Percentiles rank a stretch among this genome's conserved stretches.
Evolutionary conservation across 768 basidiomycete genomes (phyloP).

Genomic region (Leccinum sublutescens): DNA sequence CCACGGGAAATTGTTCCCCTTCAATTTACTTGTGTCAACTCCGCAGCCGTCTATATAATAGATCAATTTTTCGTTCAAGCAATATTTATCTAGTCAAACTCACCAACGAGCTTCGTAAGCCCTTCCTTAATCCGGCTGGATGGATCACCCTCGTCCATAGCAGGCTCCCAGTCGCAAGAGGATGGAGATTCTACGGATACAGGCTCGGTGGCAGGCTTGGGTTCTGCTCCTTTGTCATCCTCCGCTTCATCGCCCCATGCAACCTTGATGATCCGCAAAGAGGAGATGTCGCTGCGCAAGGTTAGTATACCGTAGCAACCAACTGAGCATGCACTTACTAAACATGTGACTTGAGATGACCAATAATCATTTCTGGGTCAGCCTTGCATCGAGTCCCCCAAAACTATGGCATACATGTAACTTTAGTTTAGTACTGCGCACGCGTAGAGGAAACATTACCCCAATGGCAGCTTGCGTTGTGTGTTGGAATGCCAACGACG

Average conservation of each 20-base stretch:
- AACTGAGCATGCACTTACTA: neutral
- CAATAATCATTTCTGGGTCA: neutral
- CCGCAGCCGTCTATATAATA: neutral
- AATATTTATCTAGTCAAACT: neutral
- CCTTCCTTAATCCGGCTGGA: neutral
- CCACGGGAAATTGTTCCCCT: neutral
- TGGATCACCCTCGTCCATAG: too few relatives aligned
- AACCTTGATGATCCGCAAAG: too few relatives aligned
- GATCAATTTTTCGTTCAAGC: neutral
- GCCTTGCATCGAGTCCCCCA: neutral
- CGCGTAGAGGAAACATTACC: neutral
- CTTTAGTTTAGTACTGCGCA: too few relatives aligned
- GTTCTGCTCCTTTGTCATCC: too few relatives aligned
- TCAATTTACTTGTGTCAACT: neutral
- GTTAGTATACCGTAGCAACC: neutral
- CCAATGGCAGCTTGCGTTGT: neutral
- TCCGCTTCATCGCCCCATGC: too few relatives aligned
- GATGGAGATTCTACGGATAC: too few relatives aligned
- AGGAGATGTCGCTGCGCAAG: neutral
- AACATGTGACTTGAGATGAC: slow-evolving; percentile 8
- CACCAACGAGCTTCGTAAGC: neutral
- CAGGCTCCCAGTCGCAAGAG: too few relatives aligned
- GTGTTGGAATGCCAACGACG: neutral
- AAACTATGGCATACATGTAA: slow-evolving; percentile 1
- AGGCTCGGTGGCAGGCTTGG: too few relatives aligned